These are phyloP conservation scores for Chrysanthemum seticuspe DNA, from an alignment of 129 eudicot genomes.

Conservation along the genomic window DNA sequence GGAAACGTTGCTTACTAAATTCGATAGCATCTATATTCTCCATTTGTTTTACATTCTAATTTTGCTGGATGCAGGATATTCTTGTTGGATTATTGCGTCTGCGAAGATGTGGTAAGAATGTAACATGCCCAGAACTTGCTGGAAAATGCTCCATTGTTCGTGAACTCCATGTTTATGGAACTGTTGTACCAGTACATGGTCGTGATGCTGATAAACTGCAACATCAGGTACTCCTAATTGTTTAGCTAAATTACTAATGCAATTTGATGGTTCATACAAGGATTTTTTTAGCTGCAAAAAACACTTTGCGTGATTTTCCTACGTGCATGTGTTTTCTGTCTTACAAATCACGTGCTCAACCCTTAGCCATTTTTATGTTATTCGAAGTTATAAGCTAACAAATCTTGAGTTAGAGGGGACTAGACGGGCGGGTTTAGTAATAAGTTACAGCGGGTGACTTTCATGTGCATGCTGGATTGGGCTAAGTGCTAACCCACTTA, in stretches of 20 bases:
- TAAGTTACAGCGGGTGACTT: not conserved
- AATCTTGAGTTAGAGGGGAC: not conserved
- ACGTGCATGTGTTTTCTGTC: too few species aligned
- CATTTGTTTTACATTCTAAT: too few species aligned
- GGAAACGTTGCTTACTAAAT: not conserved
- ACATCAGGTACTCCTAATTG: slow-evolving; percentile 58
- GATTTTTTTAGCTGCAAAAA: not conserved
- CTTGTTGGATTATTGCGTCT: slow-evolving; percentile 69
- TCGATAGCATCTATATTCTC: too few species aligned
- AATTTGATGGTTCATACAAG: not conserved
- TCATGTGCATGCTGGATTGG: too few species aligned
- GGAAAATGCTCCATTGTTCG: slow-evolving; percentile 96
- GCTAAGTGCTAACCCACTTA: not conserved
- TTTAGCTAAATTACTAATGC: not conserved
- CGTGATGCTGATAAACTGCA: slow-evolving; percentile 93
- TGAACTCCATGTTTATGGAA: slow-evolving; percentile 97
- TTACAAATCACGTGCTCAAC: too few species aligned
- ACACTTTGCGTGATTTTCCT: not conserved
- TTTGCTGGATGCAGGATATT: too few species aligned
- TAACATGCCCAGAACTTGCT: slow-evolving; percentile 82
- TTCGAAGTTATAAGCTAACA: too few species aligned
- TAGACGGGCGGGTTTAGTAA: not conserved
- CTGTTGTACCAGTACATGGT: slow-evolving; percentile 98
- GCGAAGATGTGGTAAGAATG: slow-evolving; percentile 79
- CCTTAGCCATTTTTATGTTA: too few species aligned